Conservation (phyloP, 257 asterid species). For the Capsicum pubescens region DNA sequence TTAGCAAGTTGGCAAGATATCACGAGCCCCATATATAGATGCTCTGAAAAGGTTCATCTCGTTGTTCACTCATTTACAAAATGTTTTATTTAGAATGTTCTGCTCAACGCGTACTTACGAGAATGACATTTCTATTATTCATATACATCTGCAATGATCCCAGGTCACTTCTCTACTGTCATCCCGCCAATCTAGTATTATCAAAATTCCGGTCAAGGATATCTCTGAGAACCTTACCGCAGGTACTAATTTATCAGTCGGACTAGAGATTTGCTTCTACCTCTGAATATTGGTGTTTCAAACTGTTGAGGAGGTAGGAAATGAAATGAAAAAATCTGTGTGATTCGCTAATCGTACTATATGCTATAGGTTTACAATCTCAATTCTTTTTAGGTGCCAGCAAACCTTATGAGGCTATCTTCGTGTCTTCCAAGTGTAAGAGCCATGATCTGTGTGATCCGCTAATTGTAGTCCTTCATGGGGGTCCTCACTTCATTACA, state of each 20-base stretch:
- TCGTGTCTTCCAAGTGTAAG: slow-evolving; percentile 71
- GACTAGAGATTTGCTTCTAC: not conserved
- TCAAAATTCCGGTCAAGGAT: slow-evolving; percentile 73
- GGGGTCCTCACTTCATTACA: slow-evolving; percentile 84
- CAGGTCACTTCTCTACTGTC: slow-evolving; percentile 76
- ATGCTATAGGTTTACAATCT: too few relatives aligned
- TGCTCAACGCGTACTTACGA: not conserved
- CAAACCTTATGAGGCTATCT: slow-evolving; percentile 86
- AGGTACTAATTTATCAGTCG: slow-evolving; percentile 48
- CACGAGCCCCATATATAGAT: slow-evolving; percentile 59
- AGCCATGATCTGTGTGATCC: slow-evolving; percentile 58
- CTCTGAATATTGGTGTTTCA: not conserved
- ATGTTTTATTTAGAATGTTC: not conserved
- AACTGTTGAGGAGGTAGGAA: slow-evolving; percentile 6
- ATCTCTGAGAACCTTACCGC: slow-evolving; percentile 52
- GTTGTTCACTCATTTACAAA: not conserved
- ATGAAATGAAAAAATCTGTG: not conserved
- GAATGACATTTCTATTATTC: not conserved
- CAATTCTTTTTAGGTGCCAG: slow-evolving; percentile 61
- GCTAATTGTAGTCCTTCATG: slow-evolving; percentile 78
- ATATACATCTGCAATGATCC: slow-evolving; percentile 3
- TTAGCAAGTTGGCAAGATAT: slow-evolving; percentile 82
- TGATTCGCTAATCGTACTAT: too few relatives aligned
- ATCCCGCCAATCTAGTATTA: slow-evolving; percentile 55
- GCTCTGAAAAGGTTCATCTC: slow-evolving; percentile 62